phyloP scores from a whole-genome alignment of 1,284 basidiomycete species.

The Ustilago cynodontis region DNA sequence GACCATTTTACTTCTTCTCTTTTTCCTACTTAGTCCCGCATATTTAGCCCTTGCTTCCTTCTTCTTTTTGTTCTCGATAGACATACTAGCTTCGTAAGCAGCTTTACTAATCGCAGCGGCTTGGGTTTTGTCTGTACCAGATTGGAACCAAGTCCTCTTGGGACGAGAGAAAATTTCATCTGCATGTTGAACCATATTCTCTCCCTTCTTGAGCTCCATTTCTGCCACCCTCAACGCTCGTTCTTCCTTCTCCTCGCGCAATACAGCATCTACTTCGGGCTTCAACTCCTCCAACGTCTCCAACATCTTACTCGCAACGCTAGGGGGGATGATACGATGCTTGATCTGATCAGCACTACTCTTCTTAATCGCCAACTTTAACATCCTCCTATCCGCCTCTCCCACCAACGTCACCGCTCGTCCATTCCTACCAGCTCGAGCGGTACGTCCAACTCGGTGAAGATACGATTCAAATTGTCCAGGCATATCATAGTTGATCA shows the following conservation, averaged over 20 bases:
- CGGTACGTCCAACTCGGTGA: constrained; percentile 85
- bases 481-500: constrained; percentile 98
- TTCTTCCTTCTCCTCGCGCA: constrained; percentile 95
- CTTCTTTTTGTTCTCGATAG: constrained; percentile 29
- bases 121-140: constrained; percentile 81
- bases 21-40: constrained; percentile 59
- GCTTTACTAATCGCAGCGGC: constrained; percentile 39
- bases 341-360: constrained; percentile 85
- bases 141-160: constrained; percentile 98
- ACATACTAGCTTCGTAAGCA: constrained; percentile 57
- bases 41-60: constrained; percentile 42
- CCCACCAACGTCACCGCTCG: constrained; percentile 94
- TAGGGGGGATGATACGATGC: constrained; percentile 88
- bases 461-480: constrained; percentile 95
- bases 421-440: constrained; percentile 49
- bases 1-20: constrained; percentile 60
- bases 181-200: constrained; percentile 94
- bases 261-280: constrained; percentile 82
- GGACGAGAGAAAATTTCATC: constrained; percentile 95
- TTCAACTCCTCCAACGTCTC: constrained; percentile 81
- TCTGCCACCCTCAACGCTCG: constrained; percentile 81
- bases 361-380: constrained; percentile 94
- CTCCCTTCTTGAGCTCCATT: constrained; percentile 94
- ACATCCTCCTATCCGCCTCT: constrained; percentile 93
- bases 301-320: constrained; percentile 80